Base-by-base conservation (phyloP, 768 basidiomycete species). In the Mrakia blollopis region DNA sequence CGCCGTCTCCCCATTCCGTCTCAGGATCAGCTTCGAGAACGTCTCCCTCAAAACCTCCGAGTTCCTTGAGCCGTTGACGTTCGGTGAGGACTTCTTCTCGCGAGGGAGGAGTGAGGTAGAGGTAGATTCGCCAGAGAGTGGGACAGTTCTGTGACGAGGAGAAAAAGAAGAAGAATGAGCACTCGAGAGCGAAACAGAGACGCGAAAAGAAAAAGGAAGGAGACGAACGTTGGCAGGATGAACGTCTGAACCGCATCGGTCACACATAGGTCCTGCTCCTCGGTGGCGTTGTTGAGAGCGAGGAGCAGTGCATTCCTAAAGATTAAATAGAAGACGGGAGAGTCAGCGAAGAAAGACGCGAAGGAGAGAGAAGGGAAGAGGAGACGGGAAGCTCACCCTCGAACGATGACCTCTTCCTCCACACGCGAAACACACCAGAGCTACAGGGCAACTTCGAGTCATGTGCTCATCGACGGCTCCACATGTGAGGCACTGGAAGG, bases 71-170 rank as follows among this genome's bases (percentile, higher is more conserved):
- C 3, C 52, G 71, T 18, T 63, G 35, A 7, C 77, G 52, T 21
- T 61, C 73, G 28, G 73, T 73, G 32, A 74, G 62, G 23, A 47
- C 61, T 32, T 62, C 41, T n/a, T n/a, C 52, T 44, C 77, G 77
- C 32, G 44, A 65, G 25, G 68, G 37, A 6, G 68, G 61, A n/a
- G 67, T 30, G 52, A 78, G 69, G 39, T 78, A 78, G n/a, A 67
- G 60, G 73, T 78, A 78, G 47, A 78, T 78, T 61, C 77, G 54
- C 77, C 77, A 78, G 3, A 78, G 67, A 25, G 77, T 78, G 8
- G 77, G 77, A 39, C 77, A 78, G 32, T 78, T 78, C 76, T 77
- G 68, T n/a, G 11, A 14, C 14, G 25, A 50, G 23, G 28, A 23
- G 25, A 60, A 10, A 60, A 28, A 25, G 37, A 25, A 23, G 13